Evolutionary conservation across 495 filamentous ascomycete species (phyloP).

Genomic region (Coniosporium apollinis): DNA sequence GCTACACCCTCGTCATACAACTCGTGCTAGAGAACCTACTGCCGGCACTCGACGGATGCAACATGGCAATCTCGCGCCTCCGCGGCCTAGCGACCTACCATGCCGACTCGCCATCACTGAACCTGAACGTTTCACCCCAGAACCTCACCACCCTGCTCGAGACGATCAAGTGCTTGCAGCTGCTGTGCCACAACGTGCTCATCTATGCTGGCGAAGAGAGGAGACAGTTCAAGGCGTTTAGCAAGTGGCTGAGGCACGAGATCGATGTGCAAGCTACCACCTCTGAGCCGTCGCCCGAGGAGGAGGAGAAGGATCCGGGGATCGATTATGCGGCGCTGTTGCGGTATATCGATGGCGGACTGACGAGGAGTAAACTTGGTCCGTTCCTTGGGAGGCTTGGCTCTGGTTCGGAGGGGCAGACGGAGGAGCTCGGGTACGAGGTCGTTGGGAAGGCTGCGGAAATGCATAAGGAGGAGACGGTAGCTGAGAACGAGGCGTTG

Average conservation of each 20-base stretch:
- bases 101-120: slow-evolving; percentile 43
- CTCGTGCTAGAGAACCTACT: slow-evolving; percentile 75
- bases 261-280: slow-evolving; percentile 43
- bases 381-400: slow-evolving; percentile 3
- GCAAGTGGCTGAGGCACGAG: slow-evolving; percentile 68
- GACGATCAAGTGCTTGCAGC: slow-evolving; percentile 31
- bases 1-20: slow-evolving; percentile 59
- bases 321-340: slow-evolving; percentile 16
- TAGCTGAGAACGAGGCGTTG: slow-evolving; percentile 7
- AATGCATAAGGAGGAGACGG: background rate
- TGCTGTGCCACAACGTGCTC: slow-evolving; percentile 60
- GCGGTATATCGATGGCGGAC: slow-evolving; percentile 16
- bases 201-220: slow-evolving; percentile 59
- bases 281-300: slow-evolving; percentile 33
- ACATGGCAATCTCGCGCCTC: slow-evolving; percentile 65
- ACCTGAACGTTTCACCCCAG: slow-evolving; percentile 42
- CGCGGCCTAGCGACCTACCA: slow-evolving; percentile 76
- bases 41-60: slow-evolving; percentile 69
- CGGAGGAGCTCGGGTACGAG: background rate
- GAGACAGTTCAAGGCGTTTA: slow-evolving; percentile 61
- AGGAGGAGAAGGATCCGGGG: slow-evolving; percentile 16
- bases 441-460: background rate
- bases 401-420: background rate
- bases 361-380: slow-evolving; percentile 10
- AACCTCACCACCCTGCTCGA: slow-evolving; percentile 20